A percentile compares a stretch with the other conserved stretches of the same genome.
These are phyloP conservation scores for Fusarium annulatum DNA, from an alignment of 2,329 filamentous ascomycete species.

Conservation along the genomic window DNA sequence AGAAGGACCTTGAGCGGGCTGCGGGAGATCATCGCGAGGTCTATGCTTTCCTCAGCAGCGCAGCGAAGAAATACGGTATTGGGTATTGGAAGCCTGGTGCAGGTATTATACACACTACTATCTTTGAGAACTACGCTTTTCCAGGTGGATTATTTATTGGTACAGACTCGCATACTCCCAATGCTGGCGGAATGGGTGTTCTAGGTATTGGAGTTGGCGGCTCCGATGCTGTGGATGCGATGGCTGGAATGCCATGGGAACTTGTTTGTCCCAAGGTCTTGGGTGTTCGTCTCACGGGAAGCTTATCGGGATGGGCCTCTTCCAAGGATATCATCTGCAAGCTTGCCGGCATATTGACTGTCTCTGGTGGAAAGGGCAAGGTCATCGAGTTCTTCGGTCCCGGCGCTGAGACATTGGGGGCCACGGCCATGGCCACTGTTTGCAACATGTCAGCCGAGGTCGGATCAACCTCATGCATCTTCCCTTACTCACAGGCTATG, in stretches of 20 bases:
- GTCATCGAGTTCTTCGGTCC: slow-evolving; percentile 53
- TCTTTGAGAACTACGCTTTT: slow-evolving; percentile 55
- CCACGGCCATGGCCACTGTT: slow-evolving; percentile 52
- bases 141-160: slow-evolving; percentile 52
- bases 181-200: slow-evolving; percentile 51
- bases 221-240: slow-evolving; percentile 59
- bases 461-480: slow-evolving; percentile 52
- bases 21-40: slow-evolving; percentile 45
- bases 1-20: slow-evolving; percentile 3
- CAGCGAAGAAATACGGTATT: slow-evolving; percentile 59
- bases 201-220: slow-evolving; percentile 56
- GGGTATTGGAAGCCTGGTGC: slow-evolving; percentile 53
- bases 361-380: slow-evolving; percentile 50
- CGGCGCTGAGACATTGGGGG: slow-evolving; percentile 46
- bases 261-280: slow-evolving; percentile 85
- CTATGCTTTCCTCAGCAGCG: slow-evolving; percentile 52
- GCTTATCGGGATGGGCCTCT: slow-evolving; percentile 43
- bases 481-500: slow-evolving; percentile 51
- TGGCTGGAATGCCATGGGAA: slow-evolving; percentile 50
- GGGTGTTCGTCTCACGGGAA: slow-evolving; percentile 88
- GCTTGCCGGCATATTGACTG: slow-evolving; percentile 49
- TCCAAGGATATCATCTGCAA: slow-evolving; percentile 51
- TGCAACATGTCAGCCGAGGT: slow-evolving; percentile 54
- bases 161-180: slow-evolving; percentile 53
- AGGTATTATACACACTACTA: slow-evolving; percentile 53